Base-by-base conservation (phyloP, 306 rosid species). In the Quercus engelmannii region DNA sequence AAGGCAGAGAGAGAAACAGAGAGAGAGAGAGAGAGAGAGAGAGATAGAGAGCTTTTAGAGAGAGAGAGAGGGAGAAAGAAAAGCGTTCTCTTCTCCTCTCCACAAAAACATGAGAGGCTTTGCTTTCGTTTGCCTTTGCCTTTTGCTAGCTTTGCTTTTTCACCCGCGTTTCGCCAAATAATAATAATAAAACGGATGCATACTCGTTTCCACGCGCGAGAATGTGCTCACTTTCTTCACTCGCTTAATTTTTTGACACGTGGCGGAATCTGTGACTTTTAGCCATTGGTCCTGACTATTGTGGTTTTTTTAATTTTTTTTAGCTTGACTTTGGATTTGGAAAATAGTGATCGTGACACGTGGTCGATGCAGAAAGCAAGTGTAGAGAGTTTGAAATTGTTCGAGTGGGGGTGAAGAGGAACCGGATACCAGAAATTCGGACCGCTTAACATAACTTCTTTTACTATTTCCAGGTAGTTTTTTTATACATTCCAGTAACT, bases 51-150 rank as follows among this genome's bases (percentile, higher is more conserved):
- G 41, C 0, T 33, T 33, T 33, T 33, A 33, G 41, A 33, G 41
- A 69, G 78, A 33, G 41, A 33, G 41, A 69, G 78, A 81, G 76
- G 76, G 59, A 69, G 80, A 74, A 33, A 57, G 86, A 77, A 81
- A 79, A 71, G 92, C 88, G 88, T 74, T 85, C 91, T 80, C 89
- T 87, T 83, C 92, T 91, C 89, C 89, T 74, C 93, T 92, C 99
- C 97, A 92, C 97, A 94, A 81, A 85, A 89, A 87, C 83, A 49
- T 49, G 83, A 87, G 97, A 87, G 46, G 46, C 46, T 38, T 38
- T 38, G 11, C 46, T 38, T 38, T 38, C 46, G 46, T 38, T 38
- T 38, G 46, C 59, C 35, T 20, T 49, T 49, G 14, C 54, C 54
- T 49, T 49, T 49, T 12, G 4, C 46, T 55, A 14, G n/a, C 31